Evolutionary conservation across 2,329 filamentous ascomycete species (phyloP), one percentile per base, ranked within the genome.

Genomic region (Sclerotiophoma versabilis): DNA sequence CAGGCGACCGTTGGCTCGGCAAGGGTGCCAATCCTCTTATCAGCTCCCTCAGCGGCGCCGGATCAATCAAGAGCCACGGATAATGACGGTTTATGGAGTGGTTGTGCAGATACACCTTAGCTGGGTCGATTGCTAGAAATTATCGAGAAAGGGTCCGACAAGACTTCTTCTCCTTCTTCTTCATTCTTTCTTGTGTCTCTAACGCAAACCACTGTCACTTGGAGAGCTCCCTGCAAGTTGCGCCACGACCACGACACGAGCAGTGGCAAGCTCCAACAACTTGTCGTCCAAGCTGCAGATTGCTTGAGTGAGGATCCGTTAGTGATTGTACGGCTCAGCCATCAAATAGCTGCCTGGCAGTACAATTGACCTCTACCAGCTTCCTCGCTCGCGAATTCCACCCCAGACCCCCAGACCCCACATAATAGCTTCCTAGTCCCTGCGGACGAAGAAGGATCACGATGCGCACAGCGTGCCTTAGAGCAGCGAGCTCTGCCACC

Each of bases 391-490:
- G 51, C 45, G 33, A 38, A 14, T 49, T 49, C 51, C n/a, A n/a
- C n/a, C 45, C 45, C 51, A 49, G 22, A 54, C 45, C 36, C 22
- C 27, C 33, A 29, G 26, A 19, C 45, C 51, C 45, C 51, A 49
- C 51, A 54, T 30, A 11, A 17, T 25, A 32, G 37, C 27, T 48
- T 43, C 34, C 22, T 47, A 44, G 33, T 49, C 44, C 55, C 39
- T 22, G 27, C 33, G 39, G 45, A 45, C 32, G 39, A 39, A 45
- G 39, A 29, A 41, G 36, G 27, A 34, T 25, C 57, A 66, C 32
- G 42, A 74, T 74, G 71, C 68, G 69, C 25, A 66, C 66, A 34
- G 58, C 65, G 45, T 69, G 66, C 56, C 63, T 74, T 49, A 60
- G 69, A 51, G 67, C 72, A 60, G 70, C 70, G 39, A 63, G 63